Percentiles rank a stretch among this genome's conserved stretches.
These are phyloP conservation scores for Apiospora koreana DNA, from an alignment of 2,329 filamentous ascomycete genomes.

Conservation along the genomic window DNA sequence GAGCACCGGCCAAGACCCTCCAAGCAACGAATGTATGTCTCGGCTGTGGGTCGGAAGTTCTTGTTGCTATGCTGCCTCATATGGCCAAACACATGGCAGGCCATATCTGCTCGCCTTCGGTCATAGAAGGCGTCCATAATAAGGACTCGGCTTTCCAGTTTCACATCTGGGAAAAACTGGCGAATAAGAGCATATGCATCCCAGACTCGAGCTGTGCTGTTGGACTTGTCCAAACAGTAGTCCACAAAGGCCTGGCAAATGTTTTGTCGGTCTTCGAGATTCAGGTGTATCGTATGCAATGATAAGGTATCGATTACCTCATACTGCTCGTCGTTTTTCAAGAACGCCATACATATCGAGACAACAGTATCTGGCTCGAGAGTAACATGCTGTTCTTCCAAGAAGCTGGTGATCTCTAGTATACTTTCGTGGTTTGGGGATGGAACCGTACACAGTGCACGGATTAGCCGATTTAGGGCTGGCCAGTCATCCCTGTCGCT, in stretches of 20 bases:
- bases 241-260: conserved; percentile 67
- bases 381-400: conserved; percentile 69
- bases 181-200: conserved; percentile 66
- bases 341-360: conserved; percentile 70
- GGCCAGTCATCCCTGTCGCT: conserved; percentile 60
- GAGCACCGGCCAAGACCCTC: conserved; percentile 68
- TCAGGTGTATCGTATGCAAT: conserved; percentile 70
- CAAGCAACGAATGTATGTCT: conserved; percentile 78
- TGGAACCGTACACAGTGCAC: conserved; percentile 62
- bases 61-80: conserved; percentile 79
- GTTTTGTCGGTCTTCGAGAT: conserved; percentile 65
- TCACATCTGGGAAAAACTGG: conserved; percentile 66
- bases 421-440: conserved; percentile 70
- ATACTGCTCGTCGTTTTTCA: conserved; percentile 73
- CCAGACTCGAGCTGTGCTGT: conserved; percentile 66
- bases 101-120: conserved; percentile 80
- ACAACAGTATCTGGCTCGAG: conserved; percentile 76
- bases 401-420: conserved; percentile 69
- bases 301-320: conserved; percentile 84
- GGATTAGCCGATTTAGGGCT: conserved; percentile 71
- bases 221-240: conserved; percentile 66
- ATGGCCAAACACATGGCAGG: conserved; percentile 82
- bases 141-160: conserved; percentile 63
- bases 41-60: conserved; percentile 64
- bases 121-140: conserved; percentile 84